phyloP scores from a whole-genome alignment of 2,329 filamentous ascomycete species.

The Fusarium sp. region DNA sequence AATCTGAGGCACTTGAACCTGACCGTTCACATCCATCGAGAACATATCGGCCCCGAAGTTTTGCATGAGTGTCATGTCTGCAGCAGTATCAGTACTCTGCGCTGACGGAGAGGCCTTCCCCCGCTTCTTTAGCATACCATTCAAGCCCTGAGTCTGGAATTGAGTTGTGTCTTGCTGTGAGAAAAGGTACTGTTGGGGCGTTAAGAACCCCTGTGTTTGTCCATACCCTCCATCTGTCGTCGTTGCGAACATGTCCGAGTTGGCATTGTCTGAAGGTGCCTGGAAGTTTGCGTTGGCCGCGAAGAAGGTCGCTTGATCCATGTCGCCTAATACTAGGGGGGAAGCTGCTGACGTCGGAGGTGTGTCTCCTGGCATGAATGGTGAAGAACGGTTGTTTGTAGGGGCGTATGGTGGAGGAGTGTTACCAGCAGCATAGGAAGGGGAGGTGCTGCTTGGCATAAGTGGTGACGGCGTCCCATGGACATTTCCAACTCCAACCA shows the following conservation, averaged over 20 bases:
- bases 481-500: conserved; percentile 58
- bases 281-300: conserved; percentile 50
- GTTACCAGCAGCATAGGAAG: conserved; percentile 34
- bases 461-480: conserved; percentile 34
- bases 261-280: conserved; percentile 33
- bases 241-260: conserved; percentile 47
- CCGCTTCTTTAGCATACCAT: conserved; percentile 39
- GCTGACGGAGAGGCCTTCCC: conserved; percentile 10
- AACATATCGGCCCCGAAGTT: conserved; percentile 50
- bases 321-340: conserved; percentile 55
- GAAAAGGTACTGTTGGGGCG: conserved; percentile 55
- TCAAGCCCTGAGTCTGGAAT: conserved; percentile 41
- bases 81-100: conserved; percentile 36
- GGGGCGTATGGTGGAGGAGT: conserved; percentile 33
- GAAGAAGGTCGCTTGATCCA: conserved; percentile 52
- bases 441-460: conserved; percentile 14
- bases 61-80: conserved; percentile 49
- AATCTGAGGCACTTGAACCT: conserved; percentile 45
- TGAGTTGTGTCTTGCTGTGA: conserved; percentile 45
- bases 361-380: conserved; percentile 38
- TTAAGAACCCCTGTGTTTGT: conserved; percentile 50
- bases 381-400: conserved; percentile 23
- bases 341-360: conserved; percentile 52
- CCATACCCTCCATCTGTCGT: conserved; percentile 49
- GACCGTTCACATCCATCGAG: conserved; percentile 31